Evolutionary conservation across 2,329 filamentous ascomycete genomes (phyloP), one percentile per base, ranked within the genome.

Genomic region (Botryotinia calthae): DNA sequence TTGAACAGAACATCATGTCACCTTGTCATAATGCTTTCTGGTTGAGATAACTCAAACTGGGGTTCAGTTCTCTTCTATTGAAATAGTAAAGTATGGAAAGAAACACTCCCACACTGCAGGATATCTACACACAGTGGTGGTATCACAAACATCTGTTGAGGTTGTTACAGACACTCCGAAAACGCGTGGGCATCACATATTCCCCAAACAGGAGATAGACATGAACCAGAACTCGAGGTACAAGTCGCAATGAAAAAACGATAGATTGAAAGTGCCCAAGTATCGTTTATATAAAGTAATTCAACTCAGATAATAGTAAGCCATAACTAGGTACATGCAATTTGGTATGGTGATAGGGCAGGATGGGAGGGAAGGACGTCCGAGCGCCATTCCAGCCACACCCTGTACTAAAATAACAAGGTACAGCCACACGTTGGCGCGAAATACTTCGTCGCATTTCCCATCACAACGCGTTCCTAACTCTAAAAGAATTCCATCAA

Each of bases 381-480:
- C 48, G n/a, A 44, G 65, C 48, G 40, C 18, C 8, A 56, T 25
- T 44, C 56, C 65, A 67, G 65, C 65, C 65, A 67, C 64, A 56
- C 7, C 0, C 20, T 42, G 9, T 10, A 28, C 28, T 22, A 56
- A 34, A 65, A 46, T 10, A 37, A n/a, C n/a, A 46, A 37, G 28
- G n/a, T 37, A 67, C 65, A 40, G 65, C 65, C 65, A 67, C 65
- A 67, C 65, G 6, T 67, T 56, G 34, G 40, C 65, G 65, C 65
- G 65, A 67, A 67, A 56, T 67, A 31, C 65, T 67, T 42, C 48
- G 37, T 67, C 65, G 65, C 64, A 66, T 64, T 44, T 64, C 34
- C 48, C 65, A 56, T 42, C 28, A 56, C 65, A 31, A 67, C 65
- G 65, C 65, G 65, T 42, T 31, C 34, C 48, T 42, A 10, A 48